These are phyloP conservation scores for Barnettozyma hawaiiensis DNA, from an alignment of 1,139 yeast genomes.

Conservation along the genomic window DNA sequence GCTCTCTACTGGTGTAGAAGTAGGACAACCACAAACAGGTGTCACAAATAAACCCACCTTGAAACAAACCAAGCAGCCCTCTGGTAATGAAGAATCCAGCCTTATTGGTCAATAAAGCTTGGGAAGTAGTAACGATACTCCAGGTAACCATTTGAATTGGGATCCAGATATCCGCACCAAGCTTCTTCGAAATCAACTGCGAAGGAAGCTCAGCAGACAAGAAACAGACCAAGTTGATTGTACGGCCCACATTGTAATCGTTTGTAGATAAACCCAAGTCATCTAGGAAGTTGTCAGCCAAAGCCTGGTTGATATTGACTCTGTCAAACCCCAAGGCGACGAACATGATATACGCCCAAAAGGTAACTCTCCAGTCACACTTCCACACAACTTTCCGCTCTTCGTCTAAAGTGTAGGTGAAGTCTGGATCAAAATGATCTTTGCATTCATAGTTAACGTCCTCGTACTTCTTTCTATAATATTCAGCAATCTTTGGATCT, in stretches of 20 bases:
- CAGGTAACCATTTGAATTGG: slow-evolving; percentile 47
- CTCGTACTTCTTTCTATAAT: slow-evolving; percentile 37
- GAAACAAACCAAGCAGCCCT: slow-evolving; percentile 43
- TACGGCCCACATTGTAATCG: slow-evolving; percentile 44
- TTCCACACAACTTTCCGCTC: slow-evolving; percentile 37
- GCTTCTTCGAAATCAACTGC: slow-evolving; percentile 44
- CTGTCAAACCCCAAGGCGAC: slow-evolving; percentile 48
- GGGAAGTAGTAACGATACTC: slow-evolving; percentile 46
- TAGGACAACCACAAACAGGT: slow-evolving; percentile 50
- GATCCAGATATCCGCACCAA: slow-evolving; percentile 51
- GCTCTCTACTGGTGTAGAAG: slow-evolving; percentile 48
- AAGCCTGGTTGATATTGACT: slow-evolving; percentile 43
- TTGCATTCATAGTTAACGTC: slow-evolving; percentile 38
- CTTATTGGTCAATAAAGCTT: slow-evolving; percentile 36
- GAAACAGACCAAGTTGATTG: slow-evolving; percentile 40
- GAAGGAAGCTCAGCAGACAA: slow-evolving; percentile 44
- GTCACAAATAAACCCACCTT: slow-evolving; percentile 56
- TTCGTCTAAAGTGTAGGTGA: slow-evolving; percentile 40
- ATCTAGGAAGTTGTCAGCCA: slow-evolving; percentile 40
- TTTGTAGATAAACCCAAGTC: slow-evolving; percentile 40
- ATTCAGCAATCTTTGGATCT: slow-evolving; percentile 38
- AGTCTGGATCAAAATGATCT: slow-evolving; percentile 37
- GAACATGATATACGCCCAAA: slow-evolving; percentile 47
- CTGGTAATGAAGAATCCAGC: slow-evolving; percentile 38
- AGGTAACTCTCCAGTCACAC: slow-evolving; percentile 40